Evolutionary conservation across 164 flowering plant genomes (phyloP), one percentile per base, ranked within the genome.

Genomic region (Nelumbo lutea): DNA sequence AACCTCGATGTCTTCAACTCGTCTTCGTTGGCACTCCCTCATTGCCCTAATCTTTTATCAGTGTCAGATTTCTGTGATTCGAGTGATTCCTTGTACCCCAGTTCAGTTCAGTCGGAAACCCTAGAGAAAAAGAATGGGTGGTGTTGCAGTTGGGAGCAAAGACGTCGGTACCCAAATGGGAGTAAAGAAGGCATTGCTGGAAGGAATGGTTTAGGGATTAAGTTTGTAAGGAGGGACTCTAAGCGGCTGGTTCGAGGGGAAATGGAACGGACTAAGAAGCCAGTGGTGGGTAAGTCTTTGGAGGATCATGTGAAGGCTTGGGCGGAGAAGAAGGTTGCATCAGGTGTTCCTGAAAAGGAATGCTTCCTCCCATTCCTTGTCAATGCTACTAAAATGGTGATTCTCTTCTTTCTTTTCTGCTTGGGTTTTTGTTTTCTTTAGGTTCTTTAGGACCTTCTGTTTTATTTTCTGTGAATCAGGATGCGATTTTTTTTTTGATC

Each of bases 281-380:
- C 68, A 13, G n/a, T 52, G 6, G 42, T 11, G 14, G 52, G 45
- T 3, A 78, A 69, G 51, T 69, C 68, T 42, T 41, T 73, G 69
- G 79, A 73, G 27, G 79, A 76, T 61, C 61, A 58, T 58, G 75
- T 71, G 10, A 73, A 47, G 67, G 73, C 10, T 56, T 76, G 77
- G 77, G 64, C 65, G 10, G 66, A 75, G 61, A 69, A 68, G 72
- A 79, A 82, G 47, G 59, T 77, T 64, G 67, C 65, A 45, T 64
- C 62, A 0, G 82, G 84, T 27, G 58, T 73, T 65, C 69, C 76
- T 44, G 73, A 77, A 40, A 68, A 47, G 8, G 67, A 73, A 57
- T 79, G 82, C 52, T 14, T 9, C 15, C 73, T 81, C 46, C 84
- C 80, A 1, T 81, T 81, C 44, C 79, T 79, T 39, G 67, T 61